These are phyloP conservation scores for Helotiales sp. DNA, from an alignment of 2,329 filamentous ascomycete species.

Conservation along the genomic window DNA sequence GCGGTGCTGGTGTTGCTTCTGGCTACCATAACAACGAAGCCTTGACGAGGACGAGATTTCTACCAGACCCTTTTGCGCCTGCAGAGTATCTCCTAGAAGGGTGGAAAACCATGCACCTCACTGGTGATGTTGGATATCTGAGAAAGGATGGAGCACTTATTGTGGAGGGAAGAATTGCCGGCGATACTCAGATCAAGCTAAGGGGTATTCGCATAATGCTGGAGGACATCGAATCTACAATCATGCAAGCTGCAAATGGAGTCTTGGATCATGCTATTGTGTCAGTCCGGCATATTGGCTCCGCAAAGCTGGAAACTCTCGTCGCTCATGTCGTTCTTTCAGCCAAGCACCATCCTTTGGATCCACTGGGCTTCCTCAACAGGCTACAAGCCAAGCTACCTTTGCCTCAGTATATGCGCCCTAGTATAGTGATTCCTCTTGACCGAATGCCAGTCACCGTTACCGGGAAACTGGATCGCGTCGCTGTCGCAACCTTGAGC, in stretches of 20 bases:
- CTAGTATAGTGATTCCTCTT: conserved; percentile 31
- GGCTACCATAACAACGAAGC: conserved; percentile 38
- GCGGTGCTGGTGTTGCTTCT: conserved; percentile 37
- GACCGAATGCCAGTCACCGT: conserved; percentile 33
- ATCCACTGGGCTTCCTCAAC: neutral
- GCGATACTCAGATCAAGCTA: conserved; percentile 39
- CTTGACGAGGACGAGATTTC: conserved; percentile 1
- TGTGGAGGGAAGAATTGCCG: conserved; percentile 34
- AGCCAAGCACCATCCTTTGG: neutral
- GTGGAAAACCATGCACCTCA: conserved; percentile 21
- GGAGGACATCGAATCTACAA: conserved; percentile 37
- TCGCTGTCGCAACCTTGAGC: conserved; percentile 14
- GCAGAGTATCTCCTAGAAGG: conserved; percentile 1
- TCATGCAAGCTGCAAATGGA: conserved; percentile 1
- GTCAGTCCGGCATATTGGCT: conserved; percentile 19
- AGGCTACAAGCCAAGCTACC: conserved; percentile 2
- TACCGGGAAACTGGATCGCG: conserved; percentile 37
- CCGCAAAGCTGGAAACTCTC: conserved; percentile 32
- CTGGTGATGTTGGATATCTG: conserved; percentile 42
- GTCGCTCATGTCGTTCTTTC: conserved; percentile 40
- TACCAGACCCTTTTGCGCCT: conserved; percentile 7
- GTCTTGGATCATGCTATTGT: conserved; percentile 26
- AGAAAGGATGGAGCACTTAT: conserved; percentile 31
- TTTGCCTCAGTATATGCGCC: conserved; percentile 40
- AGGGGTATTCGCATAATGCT: conserved; percentile 43